phyloP scores from a whole-genome alignment of 2,329 filamentous ascomycete species.

The Coleophoma crateriformis region DNA sequence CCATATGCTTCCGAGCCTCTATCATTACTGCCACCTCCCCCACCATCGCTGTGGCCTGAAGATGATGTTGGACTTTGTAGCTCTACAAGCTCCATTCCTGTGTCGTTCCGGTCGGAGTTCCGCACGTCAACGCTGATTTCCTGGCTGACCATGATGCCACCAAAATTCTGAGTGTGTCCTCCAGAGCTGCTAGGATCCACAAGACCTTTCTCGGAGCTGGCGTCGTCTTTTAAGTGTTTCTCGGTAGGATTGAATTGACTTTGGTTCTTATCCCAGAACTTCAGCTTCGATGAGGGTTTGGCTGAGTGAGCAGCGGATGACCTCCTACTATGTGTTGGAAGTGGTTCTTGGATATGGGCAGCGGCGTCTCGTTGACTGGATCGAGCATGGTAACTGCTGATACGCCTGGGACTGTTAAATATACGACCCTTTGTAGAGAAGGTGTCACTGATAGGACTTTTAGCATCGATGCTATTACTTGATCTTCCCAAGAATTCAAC shows the following conservation, averaged over 20 bases:
- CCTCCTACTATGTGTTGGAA: background rate
- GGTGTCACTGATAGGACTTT: background rate
- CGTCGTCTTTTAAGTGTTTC: constrained; percentile 7
- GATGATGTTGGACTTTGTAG: background rate
- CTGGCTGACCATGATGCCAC: constrained; percentile 57
- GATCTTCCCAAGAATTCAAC: constrained; percentile 24
- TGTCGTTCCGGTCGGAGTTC: background rate
- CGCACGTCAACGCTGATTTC: constrained; percentile 51
- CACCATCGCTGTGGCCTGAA: background rate
- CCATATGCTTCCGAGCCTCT: background rate
- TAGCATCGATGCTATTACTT: background rate
- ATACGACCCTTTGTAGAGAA: background rate
- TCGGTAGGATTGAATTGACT: constrained; percentile 2
- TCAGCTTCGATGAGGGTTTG: constrained; percentile 5
- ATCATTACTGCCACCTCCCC: background rate
- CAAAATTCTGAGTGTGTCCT: constrained; percentile 26
- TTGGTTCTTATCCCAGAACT: constrained; percentile 6
- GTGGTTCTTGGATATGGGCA: constrained; percentile 5
- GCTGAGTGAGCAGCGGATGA: background rate
- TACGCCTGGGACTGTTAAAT: too few relatives aligned
- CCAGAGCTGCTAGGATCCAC: constrained; percentile 5
- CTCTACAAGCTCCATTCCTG: background rate
- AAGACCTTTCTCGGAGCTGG: constrained; percentile 10
- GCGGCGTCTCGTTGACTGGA: constrained; percentile 1
- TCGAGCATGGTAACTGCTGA: background rate